Evolutionary conservation across 768 basidiomycete genomes (phyloP), one percentile per base, ranked within the genome.

Genomic region (Boletus rex-veris): DNA sequence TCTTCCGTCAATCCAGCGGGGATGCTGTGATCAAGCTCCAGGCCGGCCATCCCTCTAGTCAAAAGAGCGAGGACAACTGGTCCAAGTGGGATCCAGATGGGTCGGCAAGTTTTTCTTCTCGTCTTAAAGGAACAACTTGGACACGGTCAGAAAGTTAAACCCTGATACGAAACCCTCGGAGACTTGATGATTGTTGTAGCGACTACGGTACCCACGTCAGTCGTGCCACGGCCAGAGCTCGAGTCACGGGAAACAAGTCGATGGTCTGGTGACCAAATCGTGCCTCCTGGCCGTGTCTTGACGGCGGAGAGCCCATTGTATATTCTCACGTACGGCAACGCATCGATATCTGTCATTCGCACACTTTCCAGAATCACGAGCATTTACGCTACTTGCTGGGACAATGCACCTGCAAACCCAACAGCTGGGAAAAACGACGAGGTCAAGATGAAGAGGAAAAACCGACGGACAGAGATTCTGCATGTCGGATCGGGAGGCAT

Each of bases 1-100:
- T 59, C 55, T 46, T 63, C 61, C 7, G 48, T 52, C 37, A 60
- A 43, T 35, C 48, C 57, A 24, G 56, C 58, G 21, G 59, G 18
- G 19, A 59, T 44, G 11, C 35, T 45, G 30, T 21, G 49, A 48
- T 62, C 55, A 24, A 36, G 26, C 39, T 54, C 56, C 38, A 48
- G 40, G 42, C 18, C 16, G 6, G 57, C 52, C 62, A 63, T 64
- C 44, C n/a, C 44, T 7, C 8, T 50, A 14, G 40, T 37, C 21
- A 16, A 41, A 41, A 38, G 39, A 26, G 7, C 6, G 15, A 37
- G 36, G n/a, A 35, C 7, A 35, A 35, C n/a, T n/a, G 45, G 41
- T 43, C 40, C 35, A 18, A 12, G 39, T 24, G 19, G 30, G 37
- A 47, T 21, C 56, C 4, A 12, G 24, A 26, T 11, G 12, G 12